Base-by-base conservation (phyloP, 1,284 basidiomycete genomes). In the Takashimella tepidaria region DNA sequence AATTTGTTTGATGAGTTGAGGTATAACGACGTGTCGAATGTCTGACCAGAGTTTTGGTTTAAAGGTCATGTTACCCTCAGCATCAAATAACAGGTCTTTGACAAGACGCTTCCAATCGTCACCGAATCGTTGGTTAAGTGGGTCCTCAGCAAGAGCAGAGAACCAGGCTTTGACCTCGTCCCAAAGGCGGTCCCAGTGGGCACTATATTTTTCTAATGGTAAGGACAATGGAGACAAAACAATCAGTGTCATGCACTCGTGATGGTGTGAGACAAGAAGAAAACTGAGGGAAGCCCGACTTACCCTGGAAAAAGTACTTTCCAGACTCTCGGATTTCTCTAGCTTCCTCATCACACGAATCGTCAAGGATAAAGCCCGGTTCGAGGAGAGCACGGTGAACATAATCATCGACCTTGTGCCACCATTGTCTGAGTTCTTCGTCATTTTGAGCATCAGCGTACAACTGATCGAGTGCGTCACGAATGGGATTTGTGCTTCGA, bases 41-140 rank as follows among this genome's bases (percentile, higher is more conserved):
- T 84, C 93, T 57, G 82, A 81, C 92, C 92, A 96, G 12, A 97
- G 78, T 43, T 85, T 80, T 49, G 85, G 82, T 81, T 98, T 98
- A 82, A 92, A 96, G 68, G 84, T 84, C 50, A 95, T 78, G 61
- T 83, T 83, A n/a, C 91, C 91, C 59, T 92, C 85, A 51, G 76
- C 76, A 70, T 78, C 70, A 69, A 91, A 88, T 26, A 90, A 77
- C 12, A 97, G 72, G 66, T 96, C 87, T 64, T 83, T 85, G 45
- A 88, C 89, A 50, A 97, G 80, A 5, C 86, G 80, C 44, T 86
- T 85, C 83, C 88, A 87, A 70, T 92, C 88, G 50, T 89, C 81
- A 25, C 88, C 88, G 64, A 93, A 88, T 55, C 84, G 80, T 63
- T 78, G 78, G 80, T 91, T 92, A 61, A 89, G 79, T 1, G 88